Base-by-base conservation (phyloP, 192 early-diverging fungal genomes). In the Diversispora epigaea region DNA sequence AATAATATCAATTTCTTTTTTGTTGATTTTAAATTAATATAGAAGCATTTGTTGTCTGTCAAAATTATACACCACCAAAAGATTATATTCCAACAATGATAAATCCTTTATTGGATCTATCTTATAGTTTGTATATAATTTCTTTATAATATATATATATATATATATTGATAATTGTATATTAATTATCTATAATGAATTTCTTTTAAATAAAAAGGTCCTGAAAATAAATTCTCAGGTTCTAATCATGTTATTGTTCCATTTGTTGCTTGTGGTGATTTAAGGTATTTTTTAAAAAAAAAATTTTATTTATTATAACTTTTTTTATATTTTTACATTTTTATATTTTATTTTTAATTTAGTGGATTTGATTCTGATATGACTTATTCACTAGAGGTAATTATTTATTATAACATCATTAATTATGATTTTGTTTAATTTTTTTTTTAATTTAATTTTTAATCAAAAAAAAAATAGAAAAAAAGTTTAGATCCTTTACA, bases 31-130 rank as follows among this genome's bases (percentile, higher is more conserved):
- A 54, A 54, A 17, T 15, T 39, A 21, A 25, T 46, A 19, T 81
- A 88, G 96, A 98, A 85, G 89, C 95, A 1, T 98, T 98, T 77
- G 88, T 98, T 73, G 95, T 98, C 5, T 96, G 96, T 77, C 90
- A 93, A 78, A 89, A 93, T 76, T 98, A 96, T 80, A 78, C 84
- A 45, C 96, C 96, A 68, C 96, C 96, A 12, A 77, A 72, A 11
- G 91, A 89, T 76, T 96, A 95, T 71, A 85, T 88, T 49, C 95
- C 95, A 6, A 96, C 90, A 67, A 96, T 98, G 94, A 84, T 89
- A 6, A 91, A 94, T 76, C 95, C 95, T 65, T 78, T 96, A 50
- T 86, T 98, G 61, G 96, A 96, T 80, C 80, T 92, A 32, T 82
- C 86, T 6, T 95, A 94, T 76, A 87, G 86, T 84, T 81, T 44